Evolutionary conservation across 192 early-diverging fungal genomes (phyloP), one percentile per base, ranked within the genome.

Genomic region (Gamsiella multidivaricata): DNA sequence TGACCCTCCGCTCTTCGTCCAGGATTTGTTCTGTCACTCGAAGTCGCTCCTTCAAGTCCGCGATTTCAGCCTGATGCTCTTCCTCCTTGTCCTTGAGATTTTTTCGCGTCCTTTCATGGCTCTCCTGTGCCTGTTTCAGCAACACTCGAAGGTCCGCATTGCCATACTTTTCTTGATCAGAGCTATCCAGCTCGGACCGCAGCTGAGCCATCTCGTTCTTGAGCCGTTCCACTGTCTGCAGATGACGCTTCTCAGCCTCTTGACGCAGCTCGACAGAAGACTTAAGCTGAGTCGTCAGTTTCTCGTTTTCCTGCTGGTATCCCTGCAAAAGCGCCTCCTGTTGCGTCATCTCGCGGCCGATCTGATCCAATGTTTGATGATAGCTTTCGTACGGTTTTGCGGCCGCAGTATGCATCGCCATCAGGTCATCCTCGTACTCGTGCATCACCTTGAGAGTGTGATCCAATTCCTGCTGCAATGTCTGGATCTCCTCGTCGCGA

Each of bases 371-470:
- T 5, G 74, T 78, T 41, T 68, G 65, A 8, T 69, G 65, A 22
- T 78, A 78, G 14, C 59, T 78, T 47, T 78, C 74, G 61, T 78
- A 78, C 2, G 74, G 74, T 29, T 78, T 78, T 17, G 74, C 74
- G 3, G 74, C 74, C 17, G 74, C 74, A 17, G 74, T 78, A 26
- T 78, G 74, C 74, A 78, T 78, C n/a, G 74, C 65, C 74, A 78
- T 78, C 59, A 78, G 50, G 32, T 78, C 74, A 20, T 78, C 65
- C 61, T 78, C 74, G 33, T 78, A 78, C 41, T 78, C 74, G 33
- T 78, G 74, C 57, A 78, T 78, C 22, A 78, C 61, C 32, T 78
- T 78, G 55, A 78, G 65, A 9, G 74, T 78, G 39, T 78, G 74
- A 15, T 78, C 65, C 6, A 78, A 54, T 15, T 78, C 74, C 41